Evolutionary conservation across 108 stramenopile genomes (phyloP), one percentile per base, ranked within the genome.

Genomic region (Pinguiococcus pyrenoidosus): DNA sequence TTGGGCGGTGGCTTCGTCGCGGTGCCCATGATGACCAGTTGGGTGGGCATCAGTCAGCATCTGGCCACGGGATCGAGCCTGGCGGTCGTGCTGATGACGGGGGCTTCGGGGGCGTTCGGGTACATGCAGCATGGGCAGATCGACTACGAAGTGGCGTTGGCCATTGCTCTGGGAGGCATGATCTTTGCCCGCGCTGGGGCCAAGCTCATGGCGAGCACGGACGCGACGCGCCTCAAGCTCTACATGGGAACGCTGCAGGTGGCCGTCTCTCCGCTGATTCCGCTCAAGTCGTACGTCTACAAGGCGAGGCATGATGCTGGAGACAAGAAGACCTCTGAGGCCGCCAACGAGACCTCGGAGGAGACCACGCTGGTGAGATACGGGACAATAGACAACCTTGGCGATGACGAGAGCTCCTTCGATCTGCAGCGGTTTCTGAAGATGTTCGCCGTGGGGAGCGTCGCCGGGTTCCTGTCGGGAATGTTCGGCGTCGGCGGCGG

Each of bases 1-100:
- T 78, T 84, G 78, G 85, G 85, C 2, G 85, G 85, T 17, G 85
- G 81, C 16, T 87, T 87, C 49, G 68, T 87, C 38, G 81, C 82
- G 81, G 82, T 71, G 1, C 69, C 69, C 3, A 46, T 71, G 22
- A 68, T 71, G 67, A 67, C 62, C 16, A n/a, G n/a, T n/a, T 29
- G 71, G 37, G 56, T 81, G 7, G 48, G 72, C 34, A 44, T 87
- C 38, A 54, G 63, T 18, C 83, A 84, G 37, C 85, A 87, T 62
- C 66, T 72, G 53, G 85, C 85, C 3, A 81, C 83, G 56, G 85
- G 79, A 0, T 84, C 14, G 4, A 48, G 47, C 14, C 33, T 48
- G 0, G 47, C 47, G 9, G 47, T 32, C 7, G 32, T 48, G 16
- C 32, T 32, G 33, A 32, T 32, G 21, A 48, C 47, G 0, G 16